Base-by-base conservation (phyloP, 768 basidiomycete species). In the Gelatoporia subvermispora region DNA sequence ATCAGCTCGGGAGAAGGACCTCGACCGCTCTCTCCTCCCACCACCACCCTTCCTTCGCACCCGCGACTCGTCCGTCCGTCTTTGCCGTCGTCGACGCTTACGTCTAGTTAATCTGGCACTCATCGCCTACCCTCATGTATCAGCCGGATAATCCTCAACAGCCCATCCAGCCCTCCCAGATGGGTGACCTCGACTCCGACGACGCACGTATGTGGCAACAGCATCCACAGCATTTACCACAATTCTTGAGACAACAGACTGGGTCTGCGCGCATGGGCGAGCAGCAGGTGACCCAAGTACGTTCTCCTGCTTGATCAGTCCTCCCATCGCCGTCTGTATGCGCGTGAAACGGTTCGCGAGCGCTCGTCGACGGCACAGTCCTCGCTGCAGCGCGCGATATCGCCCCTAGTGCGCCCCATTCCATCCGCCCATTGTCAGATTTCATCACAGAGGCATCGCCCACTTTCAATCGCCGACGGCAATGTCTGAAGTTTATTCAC, bases 141-240 rank as follows among this genome's bases (percentile, higher is more conserved):
- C n/a, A n/a, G n/a, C n/a, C n/a, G n/a, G n/a, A n/a, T n/a, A n/a
- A n/a, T n/a, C n/a, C n/a, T n/a, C n/a, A n/a, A n/a, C n/a, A n/a
- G n/a, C n/a, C n/a, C n/a, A n/a, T n/a, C n/a, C n/a, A n/a, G n/a
- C n/a, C n/a, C n/a, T n/a, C n/a, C n/a, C n/a, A n/a, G n/a, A 43
- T 43, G 23, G 17, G 37, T 18, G 37, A 16, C 28, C 58, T 63
- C 73, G 76, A 75, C 65, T 53, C 73, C 61, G 82, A 84, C 62
- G 74, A 77, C 23, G 54, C 54, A 52, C 76, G 74, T 51, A 68
- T 78, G 57, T 84, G 81, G 83, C 76, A 76, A 64, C 75, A 39
- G 38, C 38, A 39, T 7, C 38, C 5, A 23, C 48, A 46, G 21
- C 34, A 49, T 11, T 20, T 18, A 13, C 45, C n/a, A 21, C 28